Percentiles rank a stretch among this genome's conserved stretches.
phyloP scores from a whole-genome alignment of 441 rosid genomes.

The Erodium chrysanthum region DNA sequence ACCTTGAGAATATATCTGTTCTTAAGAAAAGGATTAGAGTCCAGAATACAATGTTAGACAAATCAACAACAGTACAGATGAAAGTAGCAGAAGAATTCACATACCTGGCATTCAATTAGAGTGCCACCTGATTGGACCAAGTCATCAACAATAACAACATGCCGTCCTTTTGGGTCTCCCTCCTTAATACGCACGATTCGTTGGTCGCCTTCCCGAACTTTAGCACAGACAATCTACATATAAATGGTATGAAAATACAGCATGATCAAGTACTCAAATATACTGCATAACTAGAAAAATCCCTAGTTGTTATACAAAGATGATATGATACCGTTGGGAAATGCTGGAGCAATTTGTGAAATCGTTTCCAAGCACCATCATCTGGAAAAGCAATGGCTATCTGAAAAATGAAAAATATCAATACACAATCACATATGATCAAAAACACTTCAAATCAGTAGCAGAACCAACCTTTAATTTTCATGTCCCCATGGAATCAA shows the following conservation, averaged over 20 bases:
- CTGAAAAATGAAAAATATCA: slow-evolving; percentile 32
- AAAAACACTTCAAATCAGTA: neutral
- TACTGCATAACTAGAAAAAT: neutral
- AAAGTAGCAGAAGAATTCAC: neutral
- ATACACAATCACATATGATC: neutral
- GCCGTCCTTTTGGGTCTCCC: slow-evolving; percentile 76
- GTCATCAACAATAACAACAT: slow-evolving; percentile 90
- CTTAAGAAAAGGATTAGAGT: slow-evolving; percentile 12
- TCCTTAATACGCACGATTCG: slow-evolving; percentile 85
- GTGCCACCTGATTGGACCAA: slow-evolving; percentile 97
- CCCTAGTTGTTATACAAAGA: neutral
- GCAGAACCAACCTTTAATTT: neutral
- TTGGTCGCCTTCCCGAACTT: slow-evolving; percentile 80
- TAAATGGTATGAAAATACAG: neutral
- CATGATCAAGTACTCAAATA: neutral
- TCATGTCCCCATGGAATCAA: neutral
- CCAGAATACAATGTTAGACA: too few species aligned
- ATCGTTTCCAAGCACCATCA: slow-evolving; percentile 96
- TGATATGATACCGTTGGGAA: slow-evolving; percentile 57
- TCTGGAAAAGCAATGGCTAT: slow-evolving; percentile 96
- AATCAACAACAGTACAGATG: slow-evolving; percentile 9
- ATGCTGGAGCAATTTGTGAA: slow-evolving; percentile 91
- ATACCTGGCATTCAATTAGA: slow-evolving; percentile 89
- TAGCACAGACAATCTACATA: slow-evolving; percentile 75
- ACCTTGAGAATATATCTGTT: neutral